Base-by-base conservation (phyloP, 148 eudicot genomes). In the Fagopyrum tataricum region DNA sequence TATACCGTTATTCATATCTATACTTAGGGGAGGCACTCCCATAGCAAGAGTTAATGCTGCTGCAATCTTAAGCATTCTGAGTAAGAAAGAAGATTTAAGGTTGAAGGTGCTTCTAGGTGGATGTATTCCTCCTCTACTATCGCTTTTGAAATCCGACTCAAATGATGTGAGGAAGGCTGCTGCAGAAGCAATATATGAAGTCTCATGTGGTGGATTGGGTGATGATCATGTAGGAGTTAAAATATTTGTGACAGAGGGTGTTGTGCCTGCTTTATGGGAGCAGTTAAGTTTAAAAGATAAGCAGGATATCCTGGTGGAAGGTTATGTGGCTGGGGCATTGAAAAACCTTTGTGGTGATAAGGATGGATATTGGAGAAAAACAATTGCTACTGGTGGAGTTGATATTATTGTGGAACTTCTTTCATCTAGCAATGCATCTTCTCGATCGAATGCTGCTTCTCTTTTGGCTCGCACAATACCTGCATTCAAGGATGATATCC, bases 371-470 rank as follows among this genome's bases (percentile, higher is more conserved):
- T 91, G 94, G 97, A 82, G 82, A 81, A 82, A 78, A 12, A 88
- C 94, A 72, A 90, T 91, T 64, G 94, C 89, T 72, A 85, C 81
- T n/a, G 97, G 94, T 58, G 97, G 97, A 49, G 93, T 89, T 67
- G 90, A 91, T 79, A 82, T 87, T 26, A 86, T 91, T 58, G 91
- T 91, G 67, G 83, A 82, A 12, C 90, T 91, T 75, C 91, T 91
- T 69, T 84, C 80, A 41, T 89, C 94, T 11, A 86, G 82, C 66
- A 91, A 87, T 82, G 70, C 85, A 53, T 80, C 80, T 53, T 77
- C 88, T 74, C 97, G 88, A 71, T 89, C 94, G 40, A 91, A 91
- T 78, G 97, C 97, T 76, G 93, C 93, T 72, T 91, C 93, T 75
- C 86, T 91, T 71, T 74, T 91, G 77, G 90, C 97, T 76, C 97